Conservation (phyloP, 345 rosid species). For the Hirschfeldia incana region DNA sequence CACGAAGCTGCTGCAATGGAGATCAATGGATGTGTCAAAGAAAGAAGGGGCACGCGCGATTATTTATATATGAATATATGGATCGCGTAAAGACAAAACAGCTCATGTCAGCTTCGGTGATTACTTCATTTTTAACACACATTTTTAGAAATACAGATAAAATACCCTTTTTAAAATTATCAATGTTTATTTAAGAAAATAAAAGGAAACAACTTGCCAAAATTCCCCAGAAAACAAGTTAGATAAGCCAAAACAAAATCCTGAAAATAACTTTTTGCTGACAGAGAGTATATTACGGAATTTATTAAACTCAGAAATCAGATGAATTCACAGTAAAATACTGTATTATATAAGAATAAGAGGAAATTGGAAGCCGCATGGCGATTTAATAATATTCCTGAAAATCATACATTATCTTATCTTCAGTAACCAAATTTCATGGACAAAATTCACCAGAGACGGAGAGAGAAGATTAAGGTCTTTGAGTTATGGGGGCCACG, state of each 20-base stretch:
- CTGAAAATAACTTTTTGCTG: slow-evolving; percentile 27
- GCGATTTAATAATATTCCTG: not conserved
- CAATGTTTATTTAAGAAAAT: not conserved
- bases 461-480: slow-evolving; percentile 2
- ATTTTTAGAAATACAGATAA: not conserved
- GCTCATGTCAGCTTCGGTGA: slow-evolving; percentile 12
- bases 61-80: slow-evolving; percentile 7
- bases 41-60: slow-evolving; percentile 25
- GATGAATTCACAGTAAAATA: not conserved
- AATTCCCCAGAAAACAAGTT: not conserved
- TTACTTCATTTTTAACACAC: slow-evolving; percentile 25
- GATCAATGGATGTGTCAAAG: slow-evolving; percentile 8
- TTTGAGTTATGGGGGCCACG: slow-evolving; percentile 28
- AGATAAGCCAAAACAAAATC: slow-evolving; percentile 21
- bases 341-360: not conserved
- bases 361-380: not conserved
- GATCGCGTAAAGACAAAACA: slow-evolving; percentile 20
- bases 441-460: slow-evolving; percentile 22
- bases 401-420: slow-evolving; percentile 42
- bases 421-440: slow-evolving; percentile 25
- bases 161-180: not conserved
- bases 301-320: not conserved
- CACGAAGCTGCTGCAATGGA: slow-evolving; percentile 25
- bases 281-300: not conserved
- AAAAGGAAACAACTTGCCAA: not conserved